Evolutionary conservation across 768 basidiomycete species (phyloP), one percentile per base, ranked within the genome.

Genomic region (Daedaleopsis sinensis): DNA sequence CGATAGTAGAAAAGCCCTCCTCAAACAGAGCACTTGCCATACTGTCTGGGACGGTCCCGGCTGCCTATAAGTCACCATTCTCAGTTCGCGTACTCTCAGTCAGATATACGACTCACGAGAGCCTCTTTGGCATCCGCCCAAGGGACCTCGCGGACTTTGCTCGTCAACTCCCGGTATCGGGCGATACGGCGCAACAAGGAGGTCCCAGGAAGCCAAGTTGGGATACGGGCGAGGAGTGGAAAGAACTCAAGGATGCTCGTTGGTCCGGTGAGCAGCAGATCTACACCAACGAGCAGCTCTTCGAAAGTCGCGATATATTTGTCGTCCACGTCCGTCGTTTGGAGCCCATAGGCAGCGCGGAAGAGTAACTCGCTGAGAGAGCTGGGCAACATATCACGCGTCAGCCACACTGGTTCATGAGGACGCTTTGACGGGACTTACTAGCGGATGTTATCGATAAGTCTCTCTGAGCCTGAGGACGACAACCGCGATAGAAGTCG

Each of bases 201-300:
- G 3, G 82, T 79, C 6, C 88, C 87, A 35, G 90, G 90, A 51
- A 84, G 73, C 85, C 87, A 89, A 46, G 69, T 67, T 0, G 90
- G 90, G 27, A 90, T 65, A 64, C 82, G 68, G 66, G 78, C 80
- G 62, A 90, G 47, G 21, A 68, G 52, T 5, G 69, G 69, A 10
- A 72, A 11, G 27, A 66, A 63, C 39, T 72, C 70, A 39, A 72
- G 69, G 12, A 70, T 57, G 65, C 64, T 72, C 1, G 66, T 46
- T 5, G 27, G 27, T 32, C 70, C 70, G 15, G 71, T 67, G 7
- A 42, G 38, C 18, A 59, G 49, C 3, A 52, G 42, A 19, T 49
- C 37, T 10, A 51, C 19, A 32, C 35, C 43, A 6, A 24, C 32
- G 21, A 61, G 38, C 5, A 48, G 64, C 7, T 52, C 43, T 58